These are phyloP conservation scores for Xylaria sp. DNA, from an alignment of 2,329 filamentous ascomycete genomes.

Conservation along the genomic window DNA sequence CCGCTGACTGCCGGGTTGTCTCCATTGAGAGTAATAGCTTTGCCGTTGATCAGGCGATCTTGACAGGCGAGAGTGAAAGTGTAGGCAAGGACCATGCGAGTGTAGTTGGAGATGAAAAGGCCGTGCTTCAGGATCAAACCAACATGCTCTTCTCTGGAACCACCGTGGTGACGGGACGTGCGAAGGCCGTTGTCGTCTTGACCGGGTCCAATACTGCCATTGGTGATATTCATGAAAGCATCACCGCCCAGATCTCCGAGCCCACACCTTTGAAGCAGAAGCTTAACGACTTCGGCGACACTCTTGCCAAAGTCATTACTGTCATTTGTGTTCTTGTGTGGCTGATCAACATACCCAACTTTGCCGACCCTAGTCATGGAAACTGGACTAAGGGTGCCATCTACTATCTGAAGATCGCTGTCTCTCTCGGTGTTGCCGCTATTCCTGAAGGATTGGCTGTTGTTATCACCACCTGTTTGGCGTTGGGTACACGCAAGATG, in stretches of 20 bases:
- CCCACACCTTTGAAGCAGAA: conserved; percentile 98
- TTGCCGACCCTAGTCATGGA: conserved; percentile 93
- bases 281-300: conserved; percentile 97
- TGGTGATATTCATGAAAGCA: conserved; percentile 98
- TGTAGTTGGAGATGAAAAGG: conserved; percentile 78
- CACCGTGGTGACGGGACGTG: conserved; percentile 93
- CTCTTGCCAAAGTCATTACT: conserved; percentile 96
- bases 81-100: conserved; percentile 82
- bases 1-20: conserved; percentile 91
- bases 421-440: conserved; percentile 96
- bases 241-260: conserved; percentile 96
- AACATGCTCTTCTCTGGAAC: conserved; percentile 99
- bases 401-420: conserved; percentile 99
- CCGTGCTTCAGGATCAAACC: conserved; percentile 96
- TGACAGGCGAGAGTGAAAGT: conserved; percentile 98
- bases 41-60: conserved; percentile 93
- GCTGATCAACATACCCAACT: conserved; percentile 98
- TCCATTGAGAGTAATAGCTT: conserved; percentile 98
- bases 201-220: conserved; percentile 94
- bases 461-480: conserved; percentile 98
- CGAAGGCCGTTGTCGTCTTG: conserved; percentile 88
- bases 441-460: conserved; percentile 98
- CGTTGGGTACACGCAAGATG: conserved; percentile 97
- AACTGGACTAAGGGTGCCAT: conserved; percentile 97
- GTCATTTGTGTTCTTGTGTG: conserved; percentile 96